Percentiles rank a stretch among this genome's conserved stretches.
Conservation (phyloP, 2,329 filamentous ascomycete species). For the Fusarium austroafricanum region DNA sequence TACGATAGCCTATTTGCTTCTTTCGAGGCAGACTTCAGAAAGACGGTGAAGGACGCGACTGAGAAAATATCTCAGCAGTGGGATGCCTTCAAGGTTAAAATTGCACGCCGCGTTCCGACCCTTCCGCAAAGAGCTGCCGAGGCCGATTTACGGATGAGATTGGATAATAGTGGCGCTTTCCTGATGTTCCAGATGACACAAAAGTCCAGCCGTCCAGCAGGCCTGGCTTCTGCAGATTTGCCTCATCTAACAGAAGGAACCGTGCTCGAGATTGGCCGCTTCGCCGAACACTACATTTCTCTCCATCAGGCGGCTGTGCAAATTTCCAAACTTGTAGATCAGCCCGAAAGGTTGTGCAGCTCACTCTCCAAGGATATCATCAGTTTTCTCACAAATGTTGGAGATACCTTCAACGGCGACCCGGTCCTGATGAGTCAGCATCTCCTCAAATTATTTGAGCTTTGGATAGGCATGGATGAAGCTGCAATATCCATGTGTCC, state of each 20-base stretch:
- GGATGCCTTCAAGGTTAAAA: conserved; percentile 53
- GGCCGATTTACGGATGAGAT: conserved; percentile 49
- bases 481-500: conserved; percentile 56
- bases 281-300: neutral
- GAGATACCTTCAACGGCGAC: conserved; percentile 47
- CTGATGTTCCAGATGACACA: neutral
- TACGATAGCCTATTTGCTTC: conserved; percentile 20
- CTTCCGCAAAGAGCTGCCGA: conserved; percentile 54
- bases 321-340: neutral
- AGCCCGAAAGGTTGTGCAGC: neutral
- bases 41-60: conserved; percentile 27
- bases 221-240: accelerated
- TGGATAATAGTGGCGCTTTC: conserved; percentile 54
- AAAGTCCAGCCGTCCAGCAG: conserved; percentile 42
- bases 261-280: neutral
- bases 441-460: conserved; percentile 65
- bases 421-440: conserved; percentile 45
- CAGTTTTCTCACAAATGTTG: conserved; percentile 1
- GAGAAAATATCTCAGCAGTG: conserved; percentile 52
- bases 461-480: conserved; percentile 69
- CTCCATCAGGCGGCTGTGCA: accelerated
- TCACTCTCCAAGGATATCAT: neutral
- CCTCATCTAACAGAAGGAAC: neutral
- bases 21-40: neutral
- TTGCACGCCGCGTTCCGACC: conserved; percentile 53